A percentile compares a stretch with the other conserved stretches of the same genome.
Conservation (phyloP, 441 rosid species). For the Erodium moschatum region DNA sequence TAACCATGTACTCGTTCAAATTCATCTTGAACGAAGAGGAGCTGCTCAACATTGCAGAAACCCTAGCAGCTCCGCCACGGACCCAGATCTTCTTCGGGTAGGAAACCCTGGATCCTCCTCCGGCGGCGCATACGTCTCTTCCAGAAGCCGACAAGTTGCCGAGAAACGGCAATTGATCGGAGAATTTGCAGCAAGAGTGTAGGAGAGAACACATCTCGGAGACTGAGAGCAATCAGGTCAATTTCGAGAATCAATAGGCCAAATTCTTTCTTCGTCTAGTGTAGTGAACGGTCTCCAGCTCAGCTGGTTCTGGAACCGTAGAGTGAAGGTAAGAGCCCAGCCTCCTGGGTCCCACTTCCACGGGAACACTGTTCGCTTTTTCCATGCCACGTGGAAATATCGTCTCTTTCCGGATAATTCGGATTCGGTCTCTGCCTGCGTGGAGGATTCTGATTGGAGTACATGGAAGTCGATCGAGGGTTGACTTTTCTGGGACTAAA, state of each 20-base stretch:
- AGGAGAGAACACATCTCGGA: not conserved
- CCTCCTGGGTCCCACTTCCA: too few relatives aligned
- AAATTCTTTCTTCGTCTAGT: not conserved
- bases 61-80: slow-evolving; percentile 15
- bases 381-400: too few relatives aligned
- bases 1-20: slow-evolving; percentile 73
- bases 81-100: slow-evolving; percentile 8
- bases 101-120: not conserved
- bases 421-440: too few relatives aligned
- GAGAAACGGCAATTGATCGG: not conserved
- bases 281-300: not conserved
- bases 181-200: not conserved
- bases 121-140: too few relatives aligned
- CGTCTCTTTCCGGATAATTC: too few relatives aligned
- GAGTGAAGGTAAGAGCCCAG: too few relatives aligned
- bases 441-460: too few relatives aligned
- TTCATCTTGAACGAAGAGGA: too few relatives aligned
- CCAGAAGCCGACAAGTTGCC: not conserved
- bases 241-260: not conserved
- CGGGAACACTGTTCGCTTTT: too few relatives aligned
- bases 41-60: slow-evolving; percentile 37
- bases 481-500: not conserved
- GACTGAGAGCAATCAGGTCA: not conserved
- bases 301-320: not conserved
- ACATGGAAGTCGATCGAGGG: too few relatives aligned